Conservation (phyloP, 371 early-diverging fungal genomes). For the Enterocytospora artemiae region DNA sequence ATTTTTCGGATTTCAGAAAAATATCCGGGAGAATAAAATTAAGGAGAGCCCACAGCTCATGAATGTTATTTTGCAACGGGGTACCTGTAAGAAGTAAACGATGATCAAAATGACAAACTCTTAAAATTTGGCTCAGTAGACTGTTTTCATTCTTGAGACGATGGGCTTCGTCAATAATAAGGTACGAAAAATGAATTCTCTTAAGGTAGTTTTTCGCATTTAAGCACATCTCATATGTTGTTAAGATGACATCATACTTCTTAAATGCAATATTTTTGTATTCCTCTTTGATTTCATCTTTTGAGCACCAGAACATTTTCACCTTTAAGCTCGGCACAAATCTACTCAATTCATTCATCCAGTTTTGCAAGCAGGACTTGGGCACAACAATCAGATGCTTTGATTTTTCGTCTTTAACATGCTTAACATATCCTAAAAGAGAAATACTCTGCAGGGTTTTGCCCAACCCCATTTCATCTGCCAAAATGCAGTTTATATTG, state of each 20-base stretch:
- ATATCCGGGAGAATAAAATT: conserved; percentile 91
- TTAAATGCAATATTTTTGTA: conserved; percentile 63
- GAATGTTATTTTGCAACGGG: conserved; percentile 91
- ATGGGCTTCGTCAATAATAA: conserved; percentile 96
- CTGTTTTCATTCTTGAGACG: conserved; percentile 95
- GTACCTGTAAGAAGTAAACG: conserved; percentile 92
- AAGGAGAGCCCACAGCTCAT: conserved; percentile 91
- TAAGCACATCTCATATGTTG: conserved; percentile 91
- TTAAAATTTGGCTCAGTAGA: conserved; percentile 75
- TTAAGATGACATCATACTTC: conserved; percentile 79
- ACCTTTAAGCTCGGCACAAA: conserved; percentile 81
- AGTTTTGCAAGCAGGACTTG: conserved; percentile 86
- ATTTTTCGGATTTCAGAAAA: conserved; percentile 76
- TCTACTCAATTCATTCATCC: conserved; percentile 76
- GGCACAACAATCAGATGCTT: conserved; percentile 82
- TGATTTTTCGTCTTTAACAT: conserved; percentile 38
- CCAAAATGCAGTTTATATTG: conserved; percentile 88
- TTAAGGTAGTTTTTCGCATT: conserved; percentile 70
- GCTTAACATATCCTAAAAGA: conserved; percentile 57
- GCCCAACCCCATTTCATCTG: conserved; percentile 90
- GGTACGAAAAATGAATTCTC: conserved; percentile 75
- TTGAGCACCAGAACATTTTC: conserved; percentile 76
- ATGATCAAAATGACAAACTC: conserved; percentile 70
- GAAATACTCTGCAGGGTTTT: conserved; percentile 91
- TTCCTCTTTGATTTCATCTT: conserved; percentile 65